phyloP scores from a whole-genome alignment of 176 grass and related monocot species.

The Lolium multiflorum region DNA sequence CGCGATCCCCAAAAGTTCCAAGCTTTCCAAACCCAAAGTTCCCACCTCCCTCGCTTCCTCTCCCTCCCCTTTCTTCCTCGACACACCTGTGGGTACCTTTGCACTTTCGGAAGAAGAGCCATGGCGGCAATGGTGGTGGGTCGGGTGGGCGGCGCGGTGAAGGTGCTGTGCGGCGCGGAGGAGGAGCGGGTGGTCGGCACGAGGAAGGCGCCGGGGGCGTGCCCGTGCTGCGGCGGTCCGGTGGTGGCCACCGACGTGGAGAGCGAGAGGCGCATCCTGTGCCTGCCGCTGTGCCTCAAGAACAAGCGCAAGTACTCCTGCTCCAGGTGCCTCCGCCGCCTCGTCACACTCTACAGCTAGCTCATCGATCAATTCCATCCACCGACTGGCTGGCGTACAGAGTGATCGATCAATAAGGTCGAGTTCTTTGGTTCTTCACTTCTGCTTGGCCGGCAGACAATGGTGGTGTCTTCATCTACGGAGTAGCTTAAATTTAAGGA shows the following conservation, averaged over 20 bases:
- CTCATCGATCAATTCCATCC: neutral
- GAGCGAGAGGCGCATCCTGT: conserved; percentile 56
- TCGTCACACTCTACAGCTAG: conserved; percentile 63
- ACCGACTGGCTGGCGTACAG: neutral
- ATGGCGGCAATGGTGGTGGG: neutral
- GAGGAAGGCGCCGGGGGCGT: conserved; percentile 68
- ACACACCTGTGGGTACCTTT: neutral
- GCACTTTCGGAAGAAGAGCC: neutral
- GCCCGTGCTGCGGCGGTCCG: conserved; percentile 73
- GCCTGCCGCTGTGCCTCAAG: conserved; percentile 80
- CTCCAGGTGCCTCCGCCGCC: conserved; percentile 64
- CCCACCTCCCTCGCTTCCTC: no score
- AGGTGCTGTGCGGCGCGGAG: conserved; percentile 51
- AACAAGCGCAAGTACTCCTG: conserved; percentile 85
- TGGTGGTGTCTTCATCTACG: neutral
- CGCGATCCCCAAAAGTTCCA: no score
- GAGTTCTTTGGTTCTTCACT: neutral
- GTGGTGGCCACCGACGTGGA: conserved; percentile 82
- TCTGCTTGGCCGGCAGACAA: neutral
- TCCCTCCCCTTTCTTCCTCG: neutral
- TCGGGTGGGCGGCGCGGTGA: neutral
- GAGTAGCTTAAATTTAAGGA: neutral
- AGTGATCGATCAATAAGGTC: neutral
- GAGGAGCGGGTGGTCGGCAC: conserved; percentile 67
- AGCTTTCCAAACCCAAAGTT: no score